A percentile compares a stretch with the other conserved stretches of the same genome.
These are phyloP conservation scores for Drosera capensis DNA, from an alignment of 148 eudicot species.

Conservation along the genomic window DNA sequence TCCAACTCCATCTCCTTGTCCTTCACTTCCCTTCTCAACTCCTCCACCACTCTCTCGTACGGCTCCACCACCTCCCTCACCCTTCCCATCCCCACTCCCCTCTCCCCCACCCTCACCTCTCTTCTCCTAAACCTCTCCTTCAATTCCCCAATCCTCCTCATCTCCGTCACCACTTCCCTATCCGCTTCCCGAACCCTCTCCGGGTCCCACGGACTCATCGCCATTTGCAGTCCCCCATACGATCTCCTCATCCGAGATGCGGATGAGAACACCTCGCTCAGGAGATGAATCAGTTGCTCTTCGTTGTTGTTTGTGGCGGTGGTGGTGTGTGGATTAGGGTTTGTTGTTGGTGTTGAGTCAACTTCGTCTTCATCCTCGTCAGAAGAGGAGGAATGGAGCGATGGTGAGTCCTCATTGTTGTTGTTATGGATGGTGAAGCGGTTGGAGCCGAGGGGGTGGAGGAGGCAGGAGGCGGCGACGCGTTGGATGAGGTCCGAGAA, in stretches of 20 bases:
- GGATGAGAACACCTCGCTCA: slow-evolving; percentile 63
- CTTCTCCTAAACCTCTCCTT: slow-evolving; percentile 70
- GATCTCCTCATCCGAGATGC: slow-evolving; percentile 60
- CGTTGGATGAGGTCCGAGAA: slow-evolving; percentile 98
- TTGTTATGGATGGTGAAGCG: slow-evolving; percentile 16
- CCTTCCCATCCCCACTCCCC: slow-evolving; percentile 24
- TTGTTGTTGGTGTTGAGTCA: too few relatives aligned
- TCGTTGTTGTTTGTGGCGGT: slow-evolving; percentile 10
- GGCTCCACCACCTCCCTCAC: slow-evolving; percentile 80
- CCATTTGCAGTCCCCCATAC: slow-evolving; percentile 56
- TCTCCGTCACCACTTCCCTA: slow-evolving; percentile 76
- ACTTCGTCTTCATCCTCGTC: too few relatives aligned
- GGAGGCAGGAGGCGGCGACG: slow-evolving; percentile 77
- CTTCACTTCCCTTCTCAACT: slow-evolving; percentile 66
- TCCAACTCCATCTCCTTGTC: slow-evolving; percentile 56
- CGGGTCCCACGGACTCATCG: slow-evolving; percentile 88
- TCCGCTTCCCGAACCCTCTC: slow-evolving; percentile 71
- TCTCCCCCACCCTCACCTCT: slow-evolving; percentile 17
- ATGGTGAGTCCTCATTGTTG: too few relatives aligned
- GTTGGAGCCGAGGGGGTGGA: slow-evolving; percentile 53
- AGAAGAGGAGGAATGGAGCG: too few relatives aligned
- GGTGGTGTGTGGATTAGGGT: too few relatives aligned
- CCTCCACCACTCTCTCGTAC: slow-evolving; percentile 81
- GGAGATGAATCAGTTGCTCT: slow-evolving; percentile 23
- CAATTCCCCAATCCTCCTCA: slow-evolving; percentile 54